Percentiles rank a stretch among this genome's conserved stretches.
These are phyloP conservation scores for Agrostemma githago DNA, from an alignment of 148 eudicot genomes.

Conservation along the genomic window DNA sequence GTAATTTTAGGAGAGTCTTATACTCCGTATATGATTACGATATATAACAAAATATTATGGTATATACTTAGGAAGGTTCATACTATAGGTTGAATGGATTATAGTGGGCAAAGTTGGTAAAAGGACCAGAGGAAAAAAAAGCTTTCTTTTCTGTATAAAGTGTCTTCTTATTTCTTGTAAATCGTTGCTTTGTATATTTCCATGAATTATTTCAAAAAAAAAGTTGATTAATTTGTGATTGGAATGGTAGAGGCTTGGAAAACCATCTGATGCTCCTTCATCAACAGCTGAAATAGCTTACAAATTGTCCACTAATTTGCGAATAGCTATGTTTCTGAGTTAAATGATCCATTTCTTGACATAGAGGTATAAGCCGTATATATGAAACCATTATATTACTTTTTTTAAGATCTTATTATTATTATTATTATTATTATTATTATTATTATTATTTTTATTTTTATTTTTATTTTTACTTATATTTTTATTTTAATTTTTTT, in stretches of 20 bases:
- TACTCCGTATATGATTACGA: no score
- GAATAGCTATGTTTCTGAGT: not conserved
- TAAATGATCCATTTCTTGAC: no score
- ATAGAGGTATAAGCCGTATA: no score
- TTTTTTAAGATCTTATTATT: no score
- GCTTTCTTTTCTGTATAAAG: not conserved
- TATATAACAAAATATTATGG: no score
- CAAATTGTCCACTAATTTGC: conserved; percentile 24
- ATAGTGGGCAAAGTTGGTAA: not conserved
- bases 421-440: no score
- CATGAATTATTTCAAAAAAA: not conserved
- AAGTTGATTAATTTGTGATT: not conserved
- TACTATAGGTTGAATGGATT: not conserved
- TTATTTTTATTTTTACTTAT: no score
- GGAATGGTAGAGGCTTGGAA: conserved; percentile 59
- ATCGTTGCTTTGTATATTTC: not conserved
- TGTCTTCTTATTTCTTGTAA: not conserved
- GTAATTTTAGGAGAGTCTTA: no score
- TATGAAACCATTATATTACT: no score
- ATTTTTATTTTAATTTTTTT: no score
- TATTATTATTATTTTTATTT: no score
- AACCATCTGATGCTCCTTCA: conserved; percentile 49
- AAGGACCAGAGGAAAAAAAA: not conserved
- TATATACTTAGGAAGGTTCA: no score
- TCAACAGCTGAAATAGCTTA: conserved; percentile 85